phyloP scores from a whole-genome alignment of 2,329 filamentous ascomycete genomes.

The Dactylonectria estremocensis region DNA sequence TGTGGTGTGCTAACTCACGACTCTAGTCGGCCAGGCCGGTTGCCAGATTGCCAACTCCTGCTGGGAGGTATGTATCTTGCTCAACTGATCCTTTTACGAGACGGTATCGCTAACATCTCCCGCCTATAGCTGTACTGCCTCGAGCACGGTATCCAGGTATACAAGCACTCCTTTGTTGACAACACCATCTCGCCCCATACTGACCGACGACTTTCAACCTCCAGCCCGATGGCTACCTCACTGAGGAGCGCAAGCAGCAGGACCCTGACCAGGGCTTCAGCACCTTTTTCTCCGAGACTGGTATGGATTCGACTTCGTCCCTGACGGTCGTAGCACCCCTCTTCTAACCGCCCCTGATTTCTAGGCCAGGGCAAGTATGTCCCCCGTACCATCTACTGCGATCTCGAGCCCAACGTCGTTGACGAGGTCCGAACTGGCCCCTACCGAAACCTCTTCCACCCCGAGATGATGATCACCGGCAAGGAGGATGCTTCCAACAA shows the following conservation, averaged over 20 bases:
- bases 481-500: slow-evolving; percentile 99
- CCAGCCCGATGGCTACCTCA: slow-evolving; percentile 98
- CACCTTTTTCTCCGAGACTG: slow-evolving; percentile 99
- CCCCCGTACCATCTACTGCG: slow-evolving; percentile 98
- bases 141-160: slow-evolving; percentile 98
- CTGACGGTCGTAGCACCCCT: slow-evolving; percentile 2
- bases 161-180: slow-evolving; percentile 52
- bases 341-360: slow-evolving; percentile 40
- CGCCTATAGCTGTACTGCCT: slow-evolving; percentile 93
- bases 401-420: slow-evolving; percentile 99
- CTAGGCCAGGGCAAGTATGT: slow-evolving; percentile 98
- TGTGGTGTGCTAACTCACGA: slow-evolving; percentile 65
- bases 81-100: slow-evolving; percentile 21
- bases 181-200: slow-evolving; percentile 34
- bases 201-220: slow-evolving; percentile 31
- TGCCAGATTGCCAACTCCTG: slow-evolving; percentile 99
- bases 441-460: slow-evolving; percentile 98
- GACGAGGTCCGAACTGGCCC: slow-evolving; percentile 98
- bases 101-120: slow-evolving; percentile 35
- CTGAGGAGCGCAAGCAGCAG: slow-evolving; percentile 94
- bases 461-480: slow-evolving; percentile 99
- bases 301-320: slow-evolving; percentile 66
- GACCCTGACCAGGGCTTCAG: slow-evolving; percentile 98
- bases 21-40: slow-evolving; percentile 97
- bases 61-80: slow-evolving; percentile 90